phyloP scores from a whole-genome alignment of 2,329 filamentous ascomycete species.

The Xylogone sp. region DNA sequence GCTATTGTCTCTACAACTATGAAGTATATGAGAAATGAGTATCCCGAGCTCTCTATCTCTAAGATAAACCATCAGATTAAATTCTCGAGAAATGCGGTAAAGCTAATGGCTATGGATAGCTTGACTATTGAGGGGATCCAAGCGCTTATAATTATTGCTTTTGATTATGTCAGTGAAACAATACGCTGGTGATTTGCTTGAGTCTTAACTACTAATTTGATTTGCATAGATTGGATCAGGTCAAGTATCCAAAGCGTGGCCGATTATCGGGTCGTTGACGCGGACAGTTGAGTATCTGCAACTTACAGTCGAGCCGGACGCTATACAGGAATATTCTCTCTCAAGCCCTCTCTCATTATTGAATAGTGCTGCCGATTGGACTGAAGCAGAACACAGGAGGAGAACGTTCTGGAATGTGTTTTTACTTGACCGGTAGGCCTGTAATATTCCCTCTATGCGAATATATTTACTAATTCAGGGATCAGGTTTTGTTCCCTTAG shows the following conservation, averaged over 20 bases:
- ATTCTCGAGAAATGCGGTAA: constrained; percentile 21
- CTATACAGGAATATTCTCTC: constrained; percentile 8
- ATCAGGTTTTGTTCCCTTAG: constrained; percentile 23
- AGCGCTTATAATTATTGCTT: constrained; percentile 33
- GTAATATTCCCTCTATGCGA: not conserved
- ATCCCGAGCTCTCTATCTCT: not conserved
- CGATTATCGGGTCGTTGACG: constrained; percentile 32
- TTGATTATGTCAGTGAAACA: constrained; percentile 27
- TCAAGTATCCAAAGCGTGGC: constrained; percentile 28
- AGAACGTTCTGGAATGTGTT: constrained; percentile 31
- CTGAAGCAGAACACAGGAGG: constrained; percentile 25
- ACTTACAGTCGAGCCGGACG: constrained; percentile 22
- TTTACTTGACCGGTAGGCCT: constrained; percentile 27
- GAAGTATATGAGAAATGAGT: constrained; percentile 1
- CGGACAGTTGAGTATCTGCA: constrained; percentile 34
- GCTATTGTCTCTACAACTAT: constrained; percentile 10
- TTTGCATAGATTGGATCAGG: constrained; percentile 27
- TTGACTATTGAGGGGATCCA: constrained; percentile 34
- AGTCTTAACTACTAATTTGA: not conserved
- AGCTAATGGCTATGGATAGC: constrained; percentile 28
- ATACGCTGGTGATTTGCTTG: not conserved
- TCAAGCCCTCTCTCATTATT: constrained; percentile 17
- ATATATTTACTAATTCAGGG: not conserved
- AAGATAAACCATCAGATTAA: constrained; percentile 3
- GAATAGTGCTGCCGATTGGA: constrained; percentile 18